Evolutionary conservation across 2,329 filamentous ascomycete genomes (phyloP).

Genomic region (Rutstroemia sp.): DNA sequence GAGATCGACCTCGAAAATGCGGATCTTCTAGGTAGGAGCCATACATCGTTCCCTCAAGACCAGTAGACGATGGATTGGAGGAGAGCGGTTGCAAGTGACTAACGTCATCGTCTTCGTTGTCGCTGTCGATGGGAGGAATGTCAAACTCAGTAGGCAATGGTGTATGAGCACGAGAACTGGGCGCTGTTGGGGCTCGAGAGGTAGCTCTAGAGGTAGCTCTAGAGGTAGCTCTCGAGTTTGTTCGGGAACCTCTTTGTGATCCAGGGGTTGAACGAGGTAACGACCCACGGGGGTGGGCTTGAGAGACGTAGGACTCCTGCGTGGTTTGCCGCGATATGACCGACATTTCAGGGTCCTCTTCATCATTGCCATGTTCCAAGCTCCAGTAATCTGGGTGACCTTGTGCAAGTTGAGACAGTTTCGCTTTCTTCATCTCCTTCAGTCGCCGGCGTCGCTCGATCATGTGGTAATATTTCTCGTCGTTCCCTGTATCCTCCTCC

Average conservation of each 20-base stretch:
- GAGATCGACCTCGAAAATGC: conserved; percentile 58
- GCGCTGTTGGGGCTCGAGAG: conserved; percentile 21
- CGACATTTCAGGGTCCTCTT: conserved; percentile 37
- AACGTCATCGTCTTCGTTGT: conserved; percentile 49
- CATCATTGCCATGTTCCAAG: conserved; percentile 64
- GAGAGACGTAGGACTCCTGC: conserved; percentile 19
- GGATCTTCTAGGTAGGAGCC: conserved; percentile 57
- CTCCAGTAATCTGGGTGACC: conserved; percentile 68
- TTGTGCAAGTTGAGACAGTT: conserved; percentile 40
- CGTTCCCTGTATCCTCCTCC: conserved; percentile 48
- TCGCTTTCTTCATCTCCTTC: conserved; percentile 51
- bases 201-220: conserved; percentile 16
- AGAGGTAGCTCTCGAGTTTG: conserved; percentile 13
- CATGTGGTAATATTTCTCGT: conserved; percentile 51
- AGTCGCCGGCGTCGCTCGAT: conserved; percentile 51
- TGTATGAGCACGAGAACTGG: conserved; percentile 29
- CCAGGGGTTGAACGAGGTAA: conserved; percentile 23
- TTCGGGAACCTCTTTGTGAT: conserved; percentile 12
- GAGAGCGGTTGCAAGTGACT: conserved; percentile 45
- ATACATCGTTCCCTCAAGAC: conserved; percentile 71
- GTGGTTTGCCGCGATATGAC: conserved; percentile 23
- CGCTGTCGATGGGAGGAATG: conserved; percentile 31
- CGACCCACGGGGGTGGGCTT: conserved; percentile 12
- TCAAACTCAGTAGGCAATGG: conserved; percentile 30
- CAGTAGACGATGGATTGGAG: conserved; percentile 37